Evolutionary conservation across 176 grass and related monocot genomes (phyloP).

Genomic region (Paspalum vaginatum): DNA sequence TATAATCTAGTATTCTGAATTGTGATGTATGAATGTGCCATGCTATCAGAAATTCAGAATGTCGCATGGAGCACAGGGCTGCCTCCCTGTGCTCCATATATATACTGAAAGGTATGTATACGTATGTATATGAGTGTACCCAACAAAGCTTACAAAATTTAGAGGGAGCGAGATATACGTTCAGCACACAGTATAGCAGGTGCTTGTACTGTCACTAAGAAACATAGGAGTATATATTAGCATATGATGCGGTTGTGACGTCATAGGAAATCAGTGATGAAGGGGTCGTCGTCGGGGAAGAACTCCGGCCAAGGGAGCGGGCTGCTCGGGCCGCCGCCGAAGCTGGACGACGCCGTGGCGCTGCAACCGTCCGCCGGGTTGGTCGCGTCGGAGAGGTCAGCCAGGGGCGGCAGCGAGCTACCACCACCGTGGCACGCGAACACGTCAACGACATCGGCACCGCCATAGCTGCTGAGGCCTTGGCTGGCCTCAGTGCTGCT

Average conservation of each 20-base stretch:
- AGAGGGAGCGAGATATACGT: slow-evolving; percentile 5
- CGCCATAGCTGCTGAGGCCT: slow-evolving; percentile 32
- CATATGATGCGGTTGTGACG: not conserved
- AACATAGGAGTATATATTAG: not conserved
- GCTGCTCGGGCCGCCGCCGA: slow-evolving; percentile 34
- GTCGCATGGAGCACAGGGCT: not conserved
- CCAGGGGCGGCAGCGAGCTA: slow-evolving; percentile 58
- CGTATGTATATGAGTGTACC: not conserved
- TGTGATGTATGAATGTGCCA: not conserved
- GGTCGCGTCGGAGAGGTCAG: slow-evolving; percentile 52
- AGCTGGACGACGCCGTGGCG: slow-evolving; percentile 49
- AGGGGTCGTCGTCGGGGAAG: slow-evolving; percentile 66
- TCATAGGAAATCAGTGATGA: slow-evolving; percentile 74
- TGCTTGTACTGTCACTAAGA: not conserved
- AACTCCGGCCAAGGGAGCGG: slow-evolving; percentile 66
- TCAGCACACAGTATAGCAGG: not conserved
- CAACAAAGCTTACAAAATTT: slow-evolving; percentile 20
- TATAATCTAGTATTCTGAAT: not conserved
- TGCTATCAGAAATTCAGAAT: not conserved
- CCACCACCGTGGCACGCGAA: slow-evolving; percentile 14
- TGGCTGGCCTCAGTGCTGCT: slow-evolving; percentile 16
- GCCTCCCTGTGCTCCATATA: not conserved
- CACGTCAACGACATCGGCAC: not conserved
- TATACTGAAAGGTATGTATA: slow-evolving; percentile 11
- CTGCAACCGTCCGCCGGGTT: slow-evolving; percentile 42